Evolutionary conservation across 1,284 basidiomycete genomes (phyloP), one percentile per base, ranked within the genome.

Genomic region (Cystobasidium pallidum): DNA sequence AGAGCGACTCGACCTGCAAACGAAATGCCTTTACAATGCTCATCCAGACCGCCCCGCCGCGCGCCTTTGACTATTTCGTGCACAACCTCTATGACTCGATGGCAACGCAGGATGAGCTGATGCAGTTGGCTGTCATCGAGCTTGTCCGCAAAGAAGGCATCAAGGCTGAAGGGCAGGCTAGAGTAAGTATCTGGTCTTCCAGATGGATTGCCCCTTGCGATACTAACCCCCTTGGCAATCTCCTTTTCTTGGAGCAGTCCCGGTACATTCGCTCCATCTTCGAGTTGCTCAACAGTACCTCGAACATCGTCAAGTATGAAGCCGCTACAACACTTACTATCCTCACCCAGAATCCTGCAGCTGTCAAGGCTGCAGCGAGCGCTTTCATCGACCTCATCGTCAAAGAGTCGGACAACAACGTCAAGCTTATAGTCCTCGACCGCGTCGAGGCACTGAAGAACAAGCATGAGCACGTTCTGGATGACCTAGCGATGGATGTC

Each of bases 341-440:
- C 1, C 86, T 99, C 58, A 98, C 95, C 0, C 92, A 96, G 82
- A 97, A 96, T 81, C 90, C 94, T 2, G 92, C 92, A 24, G 95
- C 96, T 24, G 88, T 99, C 76, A 98, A 98, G 85, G 94, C 96
- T 75, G 90, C 95, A 57, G 94, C 93, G 0, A 87, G 89, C 13
- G 91, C 88, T 72, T 89, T 97, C 76, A 92, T 97, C 78, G 91
- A 89, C 78, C 88, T 99, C 70, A 89, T 94, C 72, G 86, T 91
- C 80, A 95, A 94, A 83, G 94, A 97, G 83, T 93, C 93, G 1
- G 95, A 98, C 39, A 99, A 99, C 84, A 99, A 99, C 78, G 95
- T 98, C 82, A 99, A 99, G 83, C 87, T 99, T 72, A 99, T 99
- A 76, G 96, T 99, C 11, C 86, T 99, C 39, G 92, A 96, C 80